phyloP scores from a whole-genome alignment of 2,329 filamentous ascomycete genomes.

The Paecilomyces sp. region DNA sequence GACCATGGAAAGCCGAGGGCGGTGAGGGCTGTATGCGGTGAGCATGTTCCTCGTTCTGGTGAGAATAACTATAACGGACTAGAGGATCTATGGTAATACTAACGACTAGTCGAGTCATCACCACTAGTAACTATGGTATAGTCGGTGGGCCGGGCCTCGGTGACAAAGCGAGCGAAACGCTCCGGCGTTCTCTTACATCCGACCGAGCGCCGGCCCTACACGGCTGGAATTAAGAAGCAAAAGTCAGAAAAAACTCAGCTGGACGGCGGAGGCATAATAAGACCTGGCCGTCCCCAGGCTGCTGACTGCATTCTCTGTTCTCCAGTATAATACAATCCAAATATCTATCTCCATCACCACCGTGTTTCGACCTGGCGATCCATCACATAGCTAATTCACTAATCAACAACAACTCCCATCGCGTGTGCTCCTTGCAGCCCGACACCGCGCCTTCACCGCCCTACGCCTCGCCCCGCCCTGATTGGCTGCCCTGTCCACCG shows the following conservation, averaged over 20 bases:
- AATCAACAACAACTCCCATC: not conserved
- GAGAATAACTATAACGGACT: too few species aligned
- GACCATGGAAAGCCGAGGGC: not conserved
- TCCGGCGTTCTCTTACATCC: not conserved
- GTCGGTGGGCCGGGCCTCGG: not conserved
- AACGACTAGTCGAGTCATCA: too few species aligned
- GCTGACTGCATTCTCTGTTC: not conserved
- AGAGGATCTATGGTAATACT: too few species aligned
- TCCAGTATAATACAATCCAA: too few species aligned
- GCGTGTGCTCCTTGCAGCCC: not conserved
- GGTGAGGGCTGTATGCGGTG: not conserved
- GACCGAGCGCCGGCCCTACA: not conserved
- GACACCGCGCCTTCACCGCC: not conserved
- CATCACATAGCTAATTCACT: not conserved
- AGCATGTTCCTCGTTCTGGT: not conserved
- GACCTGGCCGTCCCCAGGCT: not conserved
- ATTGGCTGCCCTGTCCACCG: not conserved
- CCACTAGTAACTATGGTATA: too few species aligned
- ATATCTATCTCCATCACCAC: not conserved
- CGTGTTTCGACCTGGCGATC: not conserved
- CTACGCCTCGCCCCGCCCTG: not conserved
- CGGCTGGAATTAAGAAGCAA: not conserved
- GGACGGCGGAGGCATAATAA: not conserved
- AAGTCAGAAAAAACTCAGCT: slow-evolving; percentile 1
- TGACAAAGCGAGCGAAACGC: not conserved